Evolutionary conservation across 495 filamentous ascomycete species (phyloP).

Genomic region (Aspergillus carlsbadensis): DNA sequence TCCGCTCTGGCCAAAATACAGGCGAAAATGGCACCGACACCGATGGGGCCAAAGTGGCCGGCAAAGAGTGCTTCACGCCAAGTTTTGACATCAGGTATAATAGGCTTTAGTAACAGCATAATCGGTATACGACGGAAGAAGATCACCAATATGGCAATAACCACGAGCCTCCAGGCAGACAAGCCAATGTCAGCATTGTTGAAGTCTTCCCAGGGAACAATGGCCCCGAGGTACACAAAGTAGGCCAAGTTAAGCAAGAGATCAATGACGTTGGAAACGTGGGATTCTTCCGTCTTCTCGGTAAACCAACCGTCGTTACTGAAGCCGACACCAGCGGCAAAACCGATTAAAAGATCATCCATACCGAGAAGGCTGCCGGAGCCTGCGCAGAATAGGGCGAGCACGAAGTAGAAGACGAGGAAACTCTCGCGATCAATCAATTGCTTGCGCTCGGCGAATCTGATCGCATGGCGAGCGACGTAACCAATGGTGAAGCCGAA

Average conservation of each 20-base stretch:
- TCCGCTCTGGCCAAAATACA: conserved; percentile 90
- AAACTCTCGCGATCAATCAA: conserved; percentile 96
- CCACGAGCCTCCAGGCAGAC: conserved; percentile 81
- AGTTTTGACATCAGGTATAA: conserved; percentile 96
- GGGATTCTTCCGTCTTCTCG: conserved; percentile 96
- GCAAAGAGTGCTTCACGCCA: conserved; percentile 98
- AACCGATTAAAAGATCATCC: conserved; percentile 96
- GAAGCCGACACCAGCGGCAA: conserved; percentile 93
- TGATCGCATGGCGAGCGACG: conserved; percentile 84
- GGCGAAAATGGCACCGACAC: conserved; percentile 95
- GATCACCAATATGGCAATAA: conserved; percentile 88
- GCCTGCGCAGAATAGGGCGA: conserved; percentile 95
- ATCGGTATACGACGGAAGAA: conserved; percentile 96
- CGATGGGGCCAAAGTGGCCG: conserved; percentile 97
- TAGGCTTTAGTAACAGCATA: conserved; percentile 86
- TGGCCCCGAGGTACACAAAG: conserved; percentile 96
- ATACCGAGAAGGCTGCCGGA: conserved; percentile 89
- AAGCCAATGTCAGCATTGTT: conserved; percentile 70
- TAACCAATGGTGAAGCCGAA: conserved; percentile 91
- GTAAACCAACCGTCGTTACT: conserved; percentile 99
- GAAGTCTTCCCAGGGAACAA: conserved; percentile 91
- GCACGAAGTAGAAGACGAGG: conserved; percentile 96
- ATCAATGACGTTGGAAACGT: conserved; percentile 99
- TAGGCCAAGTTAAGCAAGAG: conserved; percentile 94
- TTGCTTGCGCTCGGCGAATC: conserved; percentile 78